These are phyloP conservation scores for Papiliotrema laurentii DNA, from an alignment of 1,284 basidiomycete genomes.

Conservation along the genomic window DNA sequence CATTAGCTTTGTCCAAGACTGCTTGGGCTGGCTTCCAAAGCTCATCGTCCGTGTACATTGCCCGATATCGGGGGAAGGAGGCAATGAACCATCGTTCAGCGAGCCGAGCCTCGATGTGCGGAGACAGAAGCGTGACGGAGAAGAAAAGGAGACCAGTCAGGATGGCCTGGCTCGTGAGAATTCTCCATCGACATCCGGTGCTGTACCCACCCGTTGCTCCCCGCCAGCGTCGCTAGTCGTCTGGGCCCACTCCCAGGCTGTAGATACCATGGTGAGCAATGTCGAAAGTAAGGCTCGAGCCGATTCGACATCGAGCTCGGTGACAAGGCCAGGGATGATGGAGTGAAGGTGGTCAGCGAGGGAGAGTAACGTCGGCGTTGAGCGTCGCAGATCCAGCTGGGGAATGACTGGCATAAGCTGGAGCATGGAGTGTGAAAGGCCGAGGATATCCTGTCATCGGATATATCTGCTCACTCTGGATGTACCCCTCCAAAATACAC, in stretches of 20 bases:
- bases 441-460: too few relatives aligned
- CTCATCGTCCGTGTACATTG: constrained; percentile 3
- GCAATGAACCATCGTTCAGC: constrained; percentile 30
- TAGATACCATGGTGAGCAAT: constrained; percentile 14
- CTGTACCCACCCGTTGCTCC: constrained; percentile 29
- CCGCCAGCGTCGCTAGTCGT: constrained; percentile 27
- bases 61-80: constrained; percentile 21
- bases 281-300: constrained; percentile 14
- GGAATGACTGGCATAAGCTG: constrained; percentile 17
- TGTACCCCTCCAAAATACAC: background rate
- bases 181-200: background rate
- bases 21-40: constrained; percentile 7
- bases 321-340: constrained; percentile 17
- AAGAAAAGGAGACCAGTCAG: constrained; percentile 25
- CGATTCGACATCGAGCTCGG: constrained; percentile 11
- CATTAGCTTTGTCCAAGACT: constrained; percentile 6
- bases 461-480: background rate
- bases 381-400: constrained; percentile 19
- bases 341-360: constrained; percentile 14
- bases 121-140: constrained; percentile 22
- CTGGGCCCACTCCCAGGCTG: constrained; percentile 25
- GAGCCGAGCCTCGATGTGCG: constrained; percentile 18
- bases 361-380: constrained; percentile 31
- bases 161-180: constrained; percentile 19
- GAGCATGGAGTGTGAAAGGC: background rate